Percentiles rank a stretch among this genome's conserved stretches.
Conservation (phyloP, 2,329 filamentous ascomycete species). For the Monosporascus sp. region DNA sequence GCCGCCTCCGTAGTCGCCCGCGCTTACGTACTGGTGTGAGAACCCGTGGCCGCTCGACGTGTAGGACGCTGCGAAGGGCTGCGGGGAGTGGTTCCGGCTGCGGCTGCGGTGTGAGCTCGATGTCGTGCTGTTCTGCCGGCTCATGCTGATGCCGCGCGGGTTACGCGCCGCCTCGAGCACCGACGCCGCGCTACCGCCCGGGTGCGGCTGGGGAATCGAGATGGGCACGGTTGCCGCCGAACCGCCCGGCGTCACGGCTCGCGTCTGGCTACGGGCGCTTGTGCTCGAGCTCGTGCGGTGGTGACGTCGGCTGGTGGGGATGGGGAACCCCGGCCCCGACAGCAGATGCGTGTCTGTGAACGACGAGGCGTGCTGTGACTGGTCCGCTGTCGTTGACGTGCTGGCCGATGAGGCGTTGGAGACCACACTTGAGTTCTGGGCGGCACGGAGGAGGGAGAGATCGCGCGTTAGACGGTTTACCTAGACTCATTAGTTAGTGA, state of each 20-base stretch:
- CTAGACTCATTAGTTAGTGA: slow-evolving; percentile 36
- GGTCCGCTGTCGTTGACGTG: slow-evolving; percentile 45
- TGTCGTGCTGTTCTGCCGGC: slow-evolving; percentile 49
- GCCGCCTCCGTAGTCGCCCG: slow-evolving; percentile 18
- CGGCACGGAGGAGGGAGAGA: slow-evolving; percentile 71
- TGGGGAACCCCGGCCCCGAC: slow-evolving; percentile 52
- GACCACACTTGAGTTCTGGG: slow-evolving; percentile 60
- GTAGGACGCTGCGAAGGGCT: slow-evolving; percentile 8
- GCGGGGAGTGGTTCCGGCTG: slow-evolving; percentile 34
- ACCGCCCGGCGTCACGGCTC: slow-evolving; percentile 38
- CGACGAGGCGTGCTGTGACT: slow-evolving; percentile 28
- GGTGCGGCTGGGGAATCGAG: slow-evolving; percentile 24
- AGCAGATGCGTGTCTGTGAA: slow-evolving; percentile 46
- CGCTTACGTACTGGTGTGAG: not conserved
- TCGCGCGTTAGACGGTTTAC: slow-evolving; percentile 92
- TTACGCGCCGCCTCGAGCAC: slow-evolving; percentile 41
- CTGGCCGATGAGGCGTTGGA: slow-evolving; percentile 60
- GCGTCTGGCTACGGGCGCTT: slow-evolving; percentile 42
- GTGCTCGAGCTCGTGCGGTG: slow-evolving; percentile 55
- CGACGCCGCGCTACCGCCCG: slow-evolving; percentile 31
- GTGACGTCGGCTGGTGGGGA: slow-evolving; percentile 49
- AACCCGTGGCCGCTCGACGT: not conserved
- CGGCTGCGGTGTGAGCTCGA: slow-evolving; percentile 40
- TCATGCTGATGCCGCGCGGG: slow-evolving; percentile 33
- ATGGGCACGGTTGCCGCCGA: slow-evolving; percentile 22